A percentile compares a stretch with the other conserved stretches of the same genome.
Conservation (phyloP, 2,329 filamentous ascomycete genomes). For the Aureobasidium sp. region DNA sequence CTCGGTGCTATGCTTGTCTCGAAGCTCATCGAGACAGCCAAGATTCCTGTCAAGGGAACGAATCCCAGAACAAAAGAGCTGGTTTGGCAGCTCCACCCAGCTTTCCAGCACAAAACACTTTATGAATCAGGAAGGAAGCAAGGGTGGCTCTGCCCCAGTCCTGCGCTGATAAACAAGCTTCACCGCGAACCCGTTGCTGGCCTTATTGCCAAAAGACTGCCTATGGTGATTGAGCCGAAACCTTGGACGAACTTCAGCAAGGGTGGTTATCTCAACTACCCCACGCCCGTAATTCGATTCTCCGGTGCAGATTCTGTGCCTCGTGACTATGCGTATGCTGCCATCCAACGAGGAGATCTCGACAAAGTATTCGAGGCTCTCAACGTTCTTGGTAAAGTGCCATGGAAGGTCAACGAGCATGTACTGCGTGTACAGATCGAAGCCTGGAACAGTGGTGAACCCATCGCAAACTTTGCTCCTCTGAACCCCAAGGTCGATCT, state of each 20-base stretch:
- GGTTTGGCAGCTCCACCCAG: constrained; percentile 62
- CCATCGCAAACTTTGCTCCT: constrained; percentile 71
- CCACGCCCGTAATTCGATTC: constrained; percentile 61
- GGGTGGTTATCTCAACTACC: constrained; percentile 70
- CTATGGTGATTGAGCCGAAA: constrained; percentile 79
- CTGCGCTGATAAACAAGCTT: constrained; percentile 56
- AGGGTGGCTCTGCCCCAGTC: constrained; percentile 65
- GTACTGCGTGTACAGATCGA: constrained; percentile 81
- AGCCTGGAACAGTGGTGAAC: constrained; percentile 81
- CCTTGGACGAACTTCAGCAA: constrained; percentile 67
- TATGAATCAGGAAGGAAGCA: constrained; percentile 64
- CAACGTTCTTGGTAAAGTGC: constrained; percentile 76
- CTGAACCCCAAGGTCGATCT: constrained; percentile 52
- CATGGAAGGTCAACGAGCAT: constrained; percentile 75
- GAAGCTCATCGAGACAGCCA: constrained; percentile 52
- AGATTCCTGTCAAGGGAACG: constrained; percentile 47
- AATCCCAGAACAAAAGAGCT: constrained; percentile 56
- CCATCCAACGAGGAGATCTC: constrained; percentile 69
- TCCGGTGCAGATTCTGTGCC: constrained; percentile 66
- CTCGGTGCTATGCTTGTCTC: constrained; percentile 57
- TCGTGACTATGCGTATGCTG: constrained; percentile 68
- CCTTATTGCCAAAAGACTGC: constrained; percentile 72
- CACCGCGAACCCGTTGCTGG: constrained; percentile 66
- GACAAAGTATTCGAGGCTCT: constrained; percentile 69
- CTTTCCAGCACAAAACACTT: constrained; percentile 65